A percentile compares a stretch with the other conserved stretches of the same genome.
phyloP scores from a whole-genome alignment of 768 basidiomycete genomes.

The Leccinum broughii region DNA sequence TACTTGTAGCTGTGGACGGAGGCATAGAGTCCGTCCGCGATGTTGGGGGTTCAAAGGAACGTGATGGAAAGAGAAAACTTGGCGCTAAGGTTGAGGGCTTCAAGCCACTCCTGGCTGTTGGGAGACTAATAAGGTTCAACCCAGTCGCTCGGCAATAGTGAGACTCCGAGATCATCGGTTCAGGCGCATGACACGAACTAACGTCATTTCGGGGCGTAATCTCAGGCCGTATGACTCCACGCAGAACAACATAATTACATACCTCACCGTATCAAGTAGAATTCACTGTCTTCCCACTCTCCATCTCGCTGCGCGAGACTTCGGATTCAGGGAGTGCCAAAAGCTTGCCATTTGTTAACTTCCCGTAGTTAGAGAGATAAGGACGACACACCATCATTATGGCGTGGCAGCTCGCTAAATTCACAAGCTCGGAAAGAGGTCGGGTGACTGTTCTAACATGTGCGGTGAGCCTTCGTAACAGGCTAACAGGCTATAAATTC shows the following conservation, averaged over 20 bases:
- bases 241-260: neutral
- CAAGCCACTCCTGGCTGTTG: neutral
- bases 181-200: neutral
- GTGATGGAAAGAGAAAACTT: neutral
- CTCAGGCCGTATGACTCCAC: neutral
- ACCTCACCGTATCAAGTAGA: neutral
- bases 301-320: neutral
- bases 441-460: no score
- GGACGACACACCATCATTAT: no score
- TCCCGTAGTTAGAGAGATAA: no score
- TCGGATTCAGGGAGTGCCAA: neutral
- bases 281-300: neutral
- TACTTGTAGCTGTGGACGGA: constrained; percentile 13
- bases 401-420: no score
- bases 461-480: no score
- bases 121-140: neutral
- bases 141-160: neutral
- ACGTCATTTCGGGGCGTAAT: neutral
- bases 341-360: neutral
- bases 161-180: neutral
- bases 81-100: neutral
- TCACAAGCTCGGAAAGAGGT: no score
- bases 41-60: neutral
- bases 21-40: constrained; percentile 14
- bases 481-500: no score